Base-by-base conservation (phyloP, 352 stramenopile genomes). In the Globisporangium parvum region DNA sequence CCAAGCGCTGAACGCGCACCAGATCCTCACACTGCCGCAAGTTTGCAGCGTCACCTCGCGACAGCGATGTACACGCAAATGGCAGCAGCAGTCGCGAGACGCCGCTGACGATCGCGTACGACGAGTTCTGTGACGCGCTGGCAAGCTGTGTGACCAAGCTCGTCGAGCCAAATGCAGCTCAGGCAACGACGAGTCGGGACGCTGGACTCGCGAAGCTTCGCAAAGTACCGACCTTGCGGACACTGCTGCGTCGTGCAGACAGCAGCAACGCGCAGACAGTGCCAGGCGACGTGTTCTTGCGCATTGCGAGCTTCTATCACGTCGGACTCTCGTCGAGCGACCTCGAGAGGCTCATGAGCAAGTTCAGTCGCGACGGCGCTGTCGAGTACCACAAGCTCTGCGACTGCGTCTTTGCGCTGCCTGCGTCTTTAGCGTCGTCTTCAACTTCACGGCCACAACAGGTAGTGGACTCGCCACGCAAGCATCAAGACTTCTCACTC, bases 51-150 rank as follows among this genome's bases (percentile, higher is more conserved):
- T 26, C 20, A 1, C 8, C 14, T 14, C 23, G 23, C 18, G 51
- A 40, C 11, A 48, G 1, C 6, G 14, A 6, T 17, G 12, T 17
- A 26, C 12, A 23, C n/a, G 40, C 8, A 40, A 20, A 4, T n/a
- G n/a, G n/a, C 44, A 64, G 4, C 61, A 65, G 10, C 49, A 62
- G 15, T 18, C 15, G 14, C 26, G 49, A 15, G 1, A 28, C 49
- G 9, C 28, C 39, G 15, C 55, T 48, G 1, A 18, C 2, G 14
- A 75, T 88, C 39, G 23, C 51, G 3, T 88, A 86, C 46, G 71
- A 85, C 24, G 72, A 86, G 1, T 86, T 87, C 28, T 92, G 77
- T 37, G 77, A 92, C 57, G 65, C 66, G 2, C 47, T 92, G 0
- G 53, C 63, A 0, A 17, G 48, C 12, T 35, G 31, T 10, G 14